Percentiles rank a stretch among this genome's conserved stretches.
Evolutionary conservation across 1,284 basidiomycete genomes (phyloP).

Genomic region (Chalciporus sp.): DNA sequence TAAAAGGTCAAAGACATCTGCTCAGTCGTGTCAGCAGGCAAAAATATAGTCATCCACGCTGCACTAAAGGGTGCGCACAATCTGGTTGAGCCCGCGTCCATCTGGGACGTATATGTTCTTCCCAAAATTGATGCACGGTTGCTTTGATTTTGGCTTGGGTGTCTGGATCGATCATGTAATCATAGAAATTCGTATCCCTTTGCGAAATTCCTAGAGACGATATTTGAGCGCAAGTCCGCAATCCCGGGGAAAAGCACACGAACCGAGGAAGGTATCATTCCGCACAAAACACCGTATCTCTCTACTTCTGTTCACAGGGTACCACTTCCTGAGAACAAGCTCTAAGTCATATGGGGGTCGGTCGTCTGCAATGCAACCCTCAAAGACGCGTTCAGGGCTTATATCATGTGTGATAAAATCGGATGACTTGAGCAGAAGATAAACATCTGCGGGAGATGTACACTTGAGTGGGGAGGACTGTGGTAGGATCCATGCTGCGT

Average conservation of each 20-base stretch:
- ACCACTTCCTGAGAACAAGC: constrained; percentile 93
- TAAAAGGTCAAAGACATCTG: constrained; percentile 87
- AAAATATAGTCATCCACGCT: not conserved
- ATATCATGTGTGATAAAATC: constrained; percentile 90
- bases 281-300: constrained; percentile 90
- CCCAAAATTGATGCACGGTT: constrained; percentile 68
- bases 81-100: constrained; percentile 60
- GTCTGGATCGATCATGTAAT: constrained; percentile 72
- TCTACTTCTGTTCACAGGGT: constrained; percentile 79
- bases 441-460: constrained; percentile 86
- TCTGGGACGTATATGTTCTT: constrained; percentile 57
- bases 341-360: constrained; percentile 65
- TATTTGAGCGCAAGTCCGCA: not conserved
- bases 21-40: not conserved
- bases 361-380: constrained; percentile 47
- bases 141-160: constrained; percentile 58
- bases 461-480: constrained; percentile 87
- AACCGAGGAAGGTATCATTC: constrained; percentile 69
- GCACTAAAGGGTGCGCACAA: constrained; percentile 53
- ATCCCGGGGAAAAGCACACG: constrained; percentile 21
- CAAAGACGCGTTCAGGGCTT: constrained; percentile 59
- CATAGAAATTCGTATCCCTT: constrained; percentile 90
- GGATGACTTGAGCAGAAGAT: constrained; percentile 90
- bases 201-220: constrained; percentile 73
- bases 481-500: constrained; percentile 91